Evolutionary conservation across 805 yeast species (phyloP), one percentile per base, ranked within the genome.

Genomic region (Wickerhamomyces xylosicus): DNA sequence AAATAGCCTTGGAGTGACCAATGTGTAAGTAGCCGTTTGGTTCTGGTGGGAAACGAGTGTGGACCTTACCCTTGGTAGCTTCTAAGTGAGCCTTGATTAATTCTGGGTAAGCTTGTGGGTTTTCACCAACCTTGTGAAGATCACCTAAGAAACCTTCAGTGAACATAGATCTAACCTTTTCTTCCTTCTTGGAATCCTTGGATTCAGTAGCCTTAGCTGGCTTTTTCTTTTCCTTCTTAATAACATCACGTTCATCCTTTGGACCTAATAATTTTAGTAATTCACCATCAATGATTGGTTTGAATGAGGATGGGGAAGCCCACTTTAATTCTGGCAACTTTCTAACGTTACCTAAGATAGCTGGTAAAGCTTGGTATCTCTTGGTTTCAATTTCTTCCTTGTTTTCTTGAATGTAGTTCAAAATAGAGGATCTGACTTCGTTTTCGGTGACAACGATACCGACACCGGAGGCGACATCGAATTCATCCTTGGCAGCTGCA

Each of bases 1-100:
- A 84, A 57, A 92, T 90, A 38, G 98, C 98, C 64, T 92, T 92
- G 33, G 95, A 83, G 58, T 92, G 99, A 34, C 99, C 98, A 60
- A 92, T 90, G 60, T 92, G 98, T 56, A 92, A 71, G 58, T 79
- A 92, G 50, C 98, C 98, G 63, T 94, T 90, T 33, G 98, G 98
- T 65, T 92, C 98, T 5, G 98, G 98, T 35, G 99, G 99, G 65
- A 92, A 92, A 58, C 99, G 77, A 3, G 98, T 92, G 52, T 74
- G 78, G 21, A 90, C 97, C 54, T 73, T 71, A 35, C 96, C 95
- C 31, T 74, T 71, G 27, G 95, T 85, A 47, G 75, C 76, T 41
- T 71, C 74, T 51, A 86, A 67, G 59, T 92, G 98, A 47, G 76
- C 81, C 47, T 69, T 69, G 82, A 85, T 79, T 42, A 85, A 68